These are phyloP conservation scores for Agrocybe chaxingu DNA, from an alignment of 768 basidiomycete species.

Conservation along the genomic window DNA sequence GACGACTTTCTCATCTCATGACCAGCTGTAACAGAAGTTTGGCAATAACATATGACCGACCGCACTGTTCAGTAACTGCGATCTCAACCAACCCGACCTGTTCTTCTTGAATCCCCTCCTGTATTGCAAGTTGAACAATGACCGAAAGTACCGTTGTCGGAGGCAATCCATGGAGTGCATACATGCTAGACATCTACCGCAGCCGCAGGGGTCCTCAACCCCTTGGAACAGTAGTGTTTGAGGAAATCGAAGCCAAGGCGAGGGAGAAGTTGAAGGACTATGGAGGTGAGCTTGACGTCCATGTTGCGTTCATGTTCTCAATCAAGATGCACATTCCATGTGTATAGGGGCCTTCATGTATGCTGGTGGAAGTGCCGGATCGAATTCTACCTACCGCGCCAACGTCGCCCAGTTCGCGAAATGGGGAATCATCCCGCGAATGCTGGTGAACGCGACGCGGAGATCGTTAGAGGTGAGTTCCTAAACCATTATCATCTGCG, in stretches of 20 bases:
- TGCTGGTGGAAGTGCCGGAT: slow-evolving; percentile 75
- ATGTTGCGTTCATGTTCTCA: background rate
- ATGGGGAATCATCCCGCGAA: slow-evolving; percentile 77
- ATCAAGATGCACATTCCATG: background rate
- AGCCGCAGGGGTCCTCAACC: slow-evolving; percentile 38
- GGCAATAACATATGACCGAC: no score
- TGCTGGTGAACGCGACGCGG: slow-evolving; percentile 60
- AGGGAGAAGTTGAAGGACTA: slow-evolving; percentile 58
- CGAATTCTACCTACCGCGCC: slow-evolving; percentile 58
- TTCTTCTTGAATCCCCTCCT: no score
- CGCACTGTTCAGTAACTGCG: no score
- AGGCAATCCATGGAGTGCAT: slow-evolving; percentile 35
- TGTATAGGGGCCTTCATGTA: slow-evolving; percentile 65
- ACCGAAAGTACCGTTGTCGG: background rate
- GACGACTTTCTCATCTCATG: no score
- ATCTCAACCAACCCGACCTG: no score
- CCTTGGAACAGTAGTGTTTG: slow-evolving; percentile 58
- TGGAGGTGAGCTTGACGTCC: slow-evolving; percentile 36
- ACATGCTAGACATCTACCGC: slow-evolving; percentile 37
- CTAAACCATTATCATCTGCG: background rate
- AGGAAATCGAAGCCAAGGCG: slow-evolving; percentile 66
- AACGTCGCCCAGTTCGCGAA: slow-evolving; percentile 64
- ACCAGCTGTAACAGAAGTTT: no score
- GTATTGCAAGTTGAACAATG: no score
- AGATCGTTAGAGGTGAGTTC: slow-evolving; percentile 56